Evolutionary conservation across 2,329 filamentous ascomycete species (phyloP).

Genomic region (Juglanconis oblonga): DNA sequence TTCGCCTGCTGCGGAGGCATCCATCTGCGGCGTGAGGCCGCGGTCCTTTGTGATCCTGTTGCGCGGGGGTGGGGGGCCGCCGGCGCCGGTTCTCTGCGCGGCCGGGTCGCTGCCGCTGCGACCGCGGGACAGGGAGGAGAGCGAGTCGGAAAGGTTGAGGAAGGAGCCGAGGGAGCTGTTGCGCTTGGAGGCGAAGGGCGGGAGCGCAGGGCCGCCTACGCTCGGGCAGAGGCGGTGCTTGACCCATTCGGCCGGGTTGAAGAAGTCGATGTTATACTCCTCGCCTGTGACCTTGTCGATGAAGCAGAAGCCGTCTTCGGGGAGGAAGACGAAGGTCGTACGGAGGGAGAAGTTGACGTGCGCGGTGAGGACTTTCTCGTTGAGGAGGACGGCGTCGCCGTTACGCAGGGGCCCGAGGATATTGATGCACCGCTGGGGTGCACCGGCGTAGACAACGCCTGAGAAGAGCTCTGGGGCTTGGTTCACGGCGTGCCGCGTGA

Average conservation of each 20-base stretch:
- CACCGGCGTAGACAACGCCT: slow-evolving; percentile 81
- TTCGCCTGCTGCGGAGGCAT: slow-evolving; percentile 21
- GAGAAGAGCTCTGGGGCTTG: slow-evolving; percentile 79
- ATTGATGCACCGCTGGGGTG: slow-evolving; percentile 83
- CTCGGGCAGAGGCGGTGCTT: slow-evolving; percentile 77
- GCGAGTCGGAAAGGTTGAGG: slow-evolving; percentile 41
- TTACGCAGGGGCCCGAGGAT: slow-evolving; percentile 86
- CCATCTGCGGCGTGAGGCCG: slow-evolving; percentile 47
- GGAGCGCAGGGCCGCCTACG: slow-evolving; percentile 61
- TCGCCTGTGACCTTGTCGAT: slow-evolving; percentile 78
- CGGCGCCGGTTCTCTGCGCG: slow-evolving; percentile 20
- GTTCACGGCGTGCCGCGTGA: slow-evolving; percentile 86
- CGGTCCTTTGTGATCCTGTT: slow-evolving; percentile 33
- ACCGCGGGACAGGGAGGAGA: slow-evolving; percentile 38
- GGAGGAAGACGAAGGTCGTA: slow-evolving; percentile 80
- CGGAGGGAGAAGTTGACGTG: slow-evolving; percentile 91
- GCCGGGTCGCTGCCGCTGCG: slow-evolving; percentile 40
- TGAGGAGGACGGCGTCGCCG: slow-evolving; percentile 87
- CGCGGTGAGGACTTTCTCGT: slow-evolving; percentile 84
- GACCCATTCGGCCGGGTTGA: slow-evolving; percentile 74
- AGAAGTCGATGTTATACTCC: slow-evolving; percentile 81
- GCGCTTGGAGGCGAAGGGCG: slow-evolving; percentile 43
- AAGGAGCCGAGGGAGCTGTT: slow-evolving; percentile 41
- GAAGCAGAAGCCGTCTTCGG: slow-evolving; percentile 84
- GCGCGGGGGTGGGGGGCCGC: slow-evolving; percentile 23